These are phyloP conservation scores for Malassezia nana DNA, from an alignment of 1,284 basidiomycete species.

Conservation along the genomic window DNA sequence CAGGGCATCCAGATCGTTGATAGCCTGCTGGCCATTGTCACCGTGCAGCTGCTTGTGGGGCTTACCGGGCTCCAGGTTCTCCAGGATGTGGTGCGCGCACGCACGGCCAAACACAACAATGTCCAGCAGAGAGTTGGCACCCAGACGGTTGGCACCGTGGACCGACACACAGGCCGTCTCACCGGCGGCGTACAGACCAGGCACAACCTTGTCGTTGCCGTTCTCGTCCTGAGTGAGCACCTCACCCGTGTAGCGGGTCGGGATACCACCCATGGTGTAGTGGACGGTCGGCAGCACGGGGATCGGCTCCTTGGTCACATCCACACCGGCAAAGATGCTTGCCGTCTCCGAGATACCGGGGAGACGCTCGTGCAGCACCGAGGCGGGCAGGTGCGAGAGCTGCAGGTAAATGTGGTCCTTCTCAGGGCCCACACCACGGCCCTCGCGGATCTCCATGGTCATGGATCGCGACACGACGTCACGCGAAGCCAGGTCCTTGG, in stretches of 20 bases:
- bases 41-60: slow-evolving; percentile 81
- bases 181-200: slow-evolving; percentile 94
- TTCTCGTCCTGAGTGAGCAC: slow-evolving; percentile 58
- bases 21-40: slow-evolving; percentile 73
- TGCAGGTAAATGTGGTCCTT: slow-evolving; percentile 97
- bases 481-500: slow-evolving; percentile 97
- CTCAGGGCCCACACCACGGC: slow-evolving; percentile 95
- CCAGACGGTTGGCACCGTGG: slow-evolving; percentile 97
- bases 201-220: slow-evolving; percentile 88
- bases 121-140: slow-evolving; percentile 96
- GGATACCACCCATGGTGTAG: slow-evolving; percentile 84
- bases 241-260: slow-evolving; percentile 96
- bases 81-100: slow-evolving; percentile 92
- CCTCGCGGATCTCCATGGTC: slow-evolving; percentile 98
- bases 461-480: slow-evolving; percentile 98
- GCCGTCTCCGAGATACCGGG: slow-evolving; percentile 99
- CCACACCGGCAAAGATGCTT: slow-evolving; percentile 96
- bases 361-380: slow-evolving; percentile 89
- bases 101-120: slow-evolving; percentile 99
- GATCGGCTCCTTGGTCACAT: slow-evolving; percentile 93
- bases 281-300: slow-evolving; percentile 54
- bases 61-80: slow-evolving; percentile 77
- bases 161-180: slow-evolving; percentile 98
- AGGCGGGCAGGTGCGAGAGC: slow-evolving; percentile 90
- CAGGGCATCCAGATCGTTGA: slow-evolving; percentile 82